Conservation (phyloP, 2,329 filamentous ascomycete genomes). For the Colletotrichum sublineola region DNA sequence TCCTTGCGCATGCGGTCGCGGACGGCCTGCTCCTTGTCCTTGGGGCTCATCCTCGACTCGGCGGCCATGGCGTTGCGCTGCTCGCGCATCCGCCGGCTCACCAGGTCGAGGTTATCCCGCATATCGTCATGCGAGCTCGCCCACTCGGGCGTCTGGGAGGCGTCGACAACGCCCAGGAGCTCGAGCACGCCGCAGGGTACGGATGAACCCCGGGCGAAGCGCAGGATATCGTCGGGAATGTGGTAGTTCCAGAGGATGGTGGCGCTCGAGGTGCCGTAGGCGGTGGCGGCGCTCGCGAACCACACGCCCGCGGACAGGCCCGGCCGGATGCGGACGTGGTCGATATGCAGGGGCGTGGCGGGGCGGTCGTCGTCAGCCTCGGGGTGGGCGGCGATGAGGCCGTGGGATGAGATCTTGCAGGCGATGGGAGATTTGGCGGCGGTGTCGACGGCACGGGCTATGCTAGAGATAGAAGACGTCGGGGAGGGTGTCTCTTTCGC, state of each 20-base stretch:
- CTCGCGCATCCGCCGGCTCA: slow-evolving; percentile 55
- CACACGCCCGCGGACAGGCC: slow-evolving; percentile 60
- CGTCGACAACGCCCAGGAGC: slow-evolving; percentile 63
- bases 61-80: slow-evolving; percentile 56
- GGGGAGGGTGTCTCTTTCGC: slow-evolving; percentile 42
- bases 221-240: slow-evolving; percentile 65
- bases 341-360: slow-evolving; percentile 58
- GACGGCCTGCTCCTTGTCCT: slow-evolving; percentile 56
- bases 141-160: slow-evolving; percentile 68
- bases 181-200: slow-evolving; percentile 72
- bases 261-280: slow-evolving; percentile 65
- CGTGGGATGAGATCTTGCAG: slow-evolving; percentile 64
- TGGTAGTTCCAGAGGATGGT: slow-evolving; percentile 73
- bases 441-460: slow-evolving; percentile 49
- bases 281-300: slow-evolving; percentile 70
- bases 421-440: slow-evolving; percentile 53
- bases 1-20: slow-evolving; percentile 58
- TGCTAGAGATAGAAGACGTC: slow-evolving; percentile 51
- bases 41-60: slow-evolving; percentile 59
- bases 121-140: slow-evolving; percentile 57
- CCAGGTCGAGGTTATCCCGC: slow-evolving; percentile 53
- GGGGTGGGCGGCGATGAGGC: slow-evolving; percentile 60
- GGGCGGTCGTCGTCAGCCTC: slow-evolving; percentile 47
- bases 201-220: slow-evolving; percentile 64
- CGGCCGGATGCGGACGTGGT: slow-evolving; percentile 58